Evolutionary conservation across 2,329 filamentous ascomycete species (phyloP), one percentile per base, ranked within the genome.

Genomic region (Teratosphaeria gauchensis): DNA sequence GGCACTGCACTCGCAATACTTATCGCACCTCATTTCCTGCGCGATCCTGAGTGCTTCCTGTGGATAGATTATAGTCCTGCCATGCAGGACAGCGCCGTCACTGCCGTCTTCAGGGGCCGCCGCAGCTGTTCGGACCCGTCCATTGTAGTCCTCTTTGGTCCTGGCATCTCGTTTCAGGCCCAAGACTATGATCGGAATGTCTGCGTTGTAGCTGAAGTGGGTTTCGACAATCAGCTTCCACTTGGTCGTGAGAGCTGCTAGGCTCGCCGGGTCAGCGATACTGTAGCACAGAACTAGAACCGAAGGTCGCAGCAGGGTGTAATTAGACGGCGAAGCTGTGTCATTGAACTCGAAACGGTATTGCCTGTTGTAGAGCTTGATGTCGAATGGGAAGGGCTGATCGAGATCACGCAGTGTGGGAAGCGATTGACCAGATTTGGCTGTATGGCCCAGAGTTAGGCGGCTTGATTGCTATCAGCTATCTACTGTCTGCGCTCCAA

Each of bases 1-100:
- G 48, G 83, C 82, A 61, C 81, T 84, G 63, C 83, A 86, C 66
- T 86, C 83, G 3, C 82, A 83, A 70, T 86, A 86, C 38, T 77
- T 74, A 73, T 86, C 83, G 68, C 80, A 83, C 28, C 82, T 74
- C 72, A 85, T 79, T 64, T 82, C 79, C 64, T 84, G 82, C 16
- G 83, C 82, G 6, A 82, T 63, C 14, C 71, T 68, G 6, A 80
- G 53, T 2, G 72, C 78, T 63, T 80, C 77, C 53, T 82, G 70
- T 66, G 79, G 74, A 79, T 83, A 72, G 62, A 82, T 78, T 51
- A 72, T 76, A 64, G 68, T 73, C 64, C 71, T 53, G 69, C 72
- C 66, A 62, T 65, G 64, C 19, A 64, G 62, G 31, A 66, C 65
- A 58, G 71, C 73, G 21, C 68, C 67, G 35, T 72, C 71, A 1